Evolutionary conservation across 768 basidiomycete species (phyloP).

Genomic region (Hortiboletus flavorubellus): DNA sequence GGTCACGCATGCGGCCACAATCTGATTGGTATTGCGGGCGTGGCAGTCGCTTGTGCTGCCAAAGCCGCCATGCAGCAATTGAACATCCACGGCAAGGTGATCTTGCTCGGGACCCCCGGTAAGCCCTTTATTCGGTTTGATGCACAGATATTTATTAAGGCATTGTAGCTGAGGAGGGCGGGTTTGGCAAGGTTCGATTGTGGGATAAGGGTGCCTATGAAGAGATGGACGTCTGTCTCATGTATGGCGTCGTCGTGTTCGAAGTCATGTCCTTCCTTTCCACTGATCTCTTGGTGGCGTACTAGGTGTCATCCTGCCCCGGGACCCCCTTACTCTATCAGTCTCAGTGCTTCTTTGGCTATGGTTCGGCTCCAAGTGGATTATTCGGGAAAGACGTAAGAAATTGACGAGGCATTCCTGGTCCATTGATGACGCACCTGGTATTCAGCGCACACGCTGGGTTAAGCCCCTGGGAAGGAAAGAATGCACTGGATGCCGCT

Average conservation of each 20-base stretch:
- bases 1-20: conserved; percentile 84
- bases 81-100: conserved; percentile 63
- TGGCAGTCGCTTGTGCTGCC: conserved; percentile 69
- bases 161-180: conserved; percentile 69
- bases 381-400: conserved; percentile 71
- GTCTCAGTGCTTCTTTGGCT: conserved; percentile 62
- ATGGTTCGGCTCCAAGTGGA: conserved; percentile 58
- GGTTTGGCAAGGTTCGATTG: conserved; percentile 68
- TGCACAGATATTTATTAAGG: background rate
- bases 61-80: conserved; percentile 59
- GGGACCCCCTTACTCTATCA: conserved; percentile 66
- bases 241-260: conserved; percentile 39
- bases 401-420: background rate
- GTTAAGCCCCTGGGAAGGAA: conserved; percentile 81
- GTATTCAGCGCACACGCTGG: conserved; percentile 68
- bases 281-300: background rate
- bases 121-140: background rate
- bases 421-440: background rate
- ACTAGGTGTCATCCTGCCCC: conserved; percentile 79
- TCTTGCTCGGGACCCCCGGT: conserved; percentile 80
- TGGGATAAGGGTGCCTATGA: conserved; percentile 70
- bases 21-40: conserved; percentile 72
- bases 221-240: conserved; percentile 74
- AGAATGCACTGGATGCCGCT: conserved; percentile 84
- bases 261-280: background rate